Evolutionary conservation across 495 filamentous ascomycete genomes (phyloP).

Genomic region (Aspergillus taichungensis): DNA sequence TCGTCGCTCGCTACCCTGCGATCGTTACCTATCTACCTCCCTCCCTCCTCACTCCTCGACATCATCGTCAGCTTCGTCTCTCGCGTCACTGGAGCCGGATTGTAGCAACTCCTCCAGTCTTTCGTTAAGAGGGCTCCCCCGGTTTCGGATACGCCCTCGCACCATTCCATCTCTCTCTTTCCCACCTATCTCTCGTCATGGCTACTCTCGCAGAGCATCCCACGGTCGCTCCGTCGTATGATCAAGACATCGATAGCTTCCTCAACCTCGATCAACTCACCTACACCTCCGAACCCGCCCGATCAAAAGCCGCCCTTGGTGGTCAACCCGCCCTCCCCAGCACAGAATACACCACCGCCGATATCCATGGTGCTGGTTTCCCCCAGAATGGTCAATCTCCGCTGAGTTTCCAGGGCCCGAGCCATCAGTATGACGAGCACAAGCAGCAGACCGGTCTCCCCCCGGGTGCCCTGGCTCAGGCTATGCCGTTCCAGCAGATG

Average conservation of each 20-base stretch:
- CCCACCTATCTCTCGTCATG: constrained; percentile 21
- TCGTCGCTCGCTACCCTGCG: too few relatives aligned
- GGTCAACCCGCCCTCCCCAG: constrained; percentile 31
- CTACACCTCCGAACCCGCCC: constrained; percentile 33
- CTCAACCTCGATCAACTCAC: constrained; percentile 43
- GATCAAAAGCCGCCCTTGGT: constrained; percentile 29
- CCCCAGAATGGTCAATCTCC: constrained; percentile 38
- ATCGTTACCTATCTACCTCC: too few relatives aligned
- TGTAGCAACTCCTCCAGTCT: not conserved
- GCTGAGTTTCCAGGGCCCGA: constrained; percentile 64
- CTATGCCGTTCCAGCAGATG: constrained; percentile 56
- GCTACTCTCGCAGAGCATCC: constrained; percentile 37
- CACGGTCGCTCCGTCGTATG: constrained; percentile 28
- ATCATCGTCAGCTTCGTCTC: too few relatives aligned
- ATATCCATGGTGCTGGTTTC: constrained; percentile 32
- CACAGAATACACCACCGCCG: constrained; percentile 29
- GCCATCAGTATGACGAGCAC: constrained; percentile 86
- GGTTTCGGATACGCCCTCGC: not conserved
- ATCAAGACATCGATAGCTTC: constrained; percentile 42
- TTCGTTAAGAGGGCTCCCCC: not conserved
- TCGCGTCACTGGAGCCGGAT: too few relatives aligned
- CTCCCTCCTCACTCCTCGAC: too few relatives aligned
- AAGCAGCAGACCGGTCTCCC: constrained; percentile 87
- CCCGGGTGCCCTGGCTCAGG: constrained; percentile 62
- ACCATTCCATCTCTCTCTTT: not conserved